Percentiles rank a stretch among this genome's conserved stretches.
Conservation (phyloP, 371 early-diverging fungal species). For the Entomophthora muscae region DNA sequence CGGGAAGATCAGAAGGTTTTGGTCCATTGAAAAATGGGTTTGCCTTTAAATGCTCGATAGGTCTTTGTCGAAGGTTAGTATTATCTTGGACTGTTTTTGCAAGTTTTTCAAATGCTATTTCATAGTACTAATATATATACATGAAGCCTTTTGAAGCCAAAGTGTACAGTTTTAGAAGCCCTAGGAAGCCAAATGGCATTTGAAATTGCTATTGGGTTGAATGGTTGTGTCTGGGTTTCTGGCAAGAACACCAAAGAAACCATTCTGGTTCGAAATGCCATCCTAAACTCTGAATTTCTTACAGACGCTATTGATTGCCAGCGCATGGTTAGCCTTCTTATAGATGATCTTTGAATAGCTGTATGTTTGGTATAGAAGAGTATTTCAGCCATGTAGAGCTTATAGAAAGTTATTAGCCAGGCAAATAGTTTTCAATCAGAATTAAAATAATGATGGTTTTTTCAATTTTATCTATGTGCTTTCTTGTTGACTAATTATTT, state of each 20-base stretch:
- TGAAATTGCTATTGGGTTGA: slow-evolving; percentile 80
- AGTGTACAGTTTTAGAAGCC: slow-evolving; percentile 37
- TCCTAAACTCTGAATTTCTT: slow-evolving; percentile 54
- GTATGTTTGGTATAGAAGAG: no score
- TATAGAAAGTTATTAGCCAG: no score
- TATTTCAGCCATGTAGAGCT: no score
- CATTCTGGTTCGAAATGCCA: slow-evolving; percentile 48
- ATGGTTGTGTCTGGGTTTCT: slow-evolving; percentile 79
- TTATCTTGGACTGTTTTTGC: no score
- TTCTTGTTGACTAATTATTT: no score
- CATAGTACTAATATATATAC: neutral
- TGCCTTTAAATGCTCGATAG: slow-evolving; percentile 47
- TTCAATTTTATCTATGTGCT: no score
- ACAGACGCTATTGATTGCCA: slow-evolving; percentile 12
- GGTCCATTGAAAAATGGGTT: slow-evolving; percentile 61
- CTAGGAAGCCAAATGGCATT: slow-evolving; percentile 61
- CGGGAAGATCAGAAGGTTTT: slow-evolving; percentile 56
- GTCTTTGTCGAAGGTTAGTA: slow-evolving; percentile 39
- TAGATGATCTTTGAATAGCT: neutral
- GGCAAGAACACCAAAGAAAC: slow-evolving; percentile 23
- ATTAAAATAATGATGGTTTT: no score
- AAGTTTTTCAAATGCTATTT: no score
- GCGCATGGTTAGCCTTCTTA: neutral
- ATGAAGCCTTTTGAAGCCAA: slow-evolving; percentile 45
- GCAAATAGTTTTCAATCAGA: no score